These are phyloP conservation scores for Chlorophyllum brunneum DNA, from an alignment of 768 basidiomycete species.

Conservation along the genomic window DNA sequence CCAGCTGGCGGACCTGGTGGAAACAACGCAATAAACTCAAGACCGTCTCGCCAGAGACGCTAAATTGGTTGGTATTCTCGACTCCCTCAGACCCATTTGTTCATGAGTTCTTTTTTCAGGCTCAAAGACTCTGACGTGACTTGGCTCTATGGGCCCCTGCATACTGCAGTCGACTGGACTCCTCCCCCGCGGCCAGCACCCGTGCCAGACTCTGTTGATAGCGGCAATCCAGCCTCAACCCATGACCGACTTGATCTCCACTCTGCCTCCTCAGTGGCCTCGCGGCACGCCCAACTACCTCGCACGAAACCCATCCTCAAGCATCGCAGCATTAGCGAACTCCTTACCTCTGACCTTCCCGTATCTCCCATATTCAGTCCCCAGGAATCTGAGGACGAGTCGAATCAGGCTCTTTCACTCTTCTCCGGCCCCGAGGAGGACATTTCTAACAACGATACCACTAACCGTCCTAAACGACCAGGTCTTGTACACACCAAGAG, in stretches of 20 bases:
- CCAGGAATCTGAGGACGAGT: slow-evolving; percentile 50
- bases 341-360: slow-evolving; percentile 74
- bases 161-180: slow-evolving; percentile 86
- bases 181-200: slow-evolving; percentile 57
- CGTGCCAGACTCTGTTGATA: slow-evolving; percentile 31
- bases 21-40: slow-evolving; percentile 96
- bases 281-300: slow-evolving; percentile 16
- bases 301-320: slow-evolving; percentile 89
- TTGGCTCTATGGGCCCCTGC: slow-evolving; percentile 96
- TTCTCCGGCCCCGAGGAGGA: slow-evolving; percentile 4
- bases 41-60: slow-evolving; percentile 93
- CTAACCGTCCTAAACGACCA: slow-evolving; percentile 42
- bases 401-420: slow-evolving; percentile 22
- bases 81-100: slow-evolving; percentile 8
- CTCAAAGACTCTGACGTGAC: slow-evolving; percentile 99
- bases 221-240: slow-evolving; percentile 35
- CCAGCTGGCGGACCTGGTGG: slow-evolving; percentile 99
- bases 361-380: slow-evolving; percentile 61
- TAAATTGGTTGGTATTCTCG: slow-evolving; percentile 79
- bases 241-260: slow-evolving; percentile 53
- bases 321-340: slow-evolving; percentile 87
- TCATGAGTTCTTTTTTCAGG: slow-evolving; percentile 44
- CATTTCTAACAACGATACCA: slow-evolving; percentile 8
- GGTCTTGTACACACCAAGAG: slow-evolving; percentile 79
- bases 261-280: slow-evolving; percentile 15